Percentiles rank a stretch among this genome's conserved stretches.
These are phyloP conservation scores for Penicillium crustosum DNA, from an alignment of 2,329 filamentous ascomycete species.

Conservation along the genomic window DNA sequence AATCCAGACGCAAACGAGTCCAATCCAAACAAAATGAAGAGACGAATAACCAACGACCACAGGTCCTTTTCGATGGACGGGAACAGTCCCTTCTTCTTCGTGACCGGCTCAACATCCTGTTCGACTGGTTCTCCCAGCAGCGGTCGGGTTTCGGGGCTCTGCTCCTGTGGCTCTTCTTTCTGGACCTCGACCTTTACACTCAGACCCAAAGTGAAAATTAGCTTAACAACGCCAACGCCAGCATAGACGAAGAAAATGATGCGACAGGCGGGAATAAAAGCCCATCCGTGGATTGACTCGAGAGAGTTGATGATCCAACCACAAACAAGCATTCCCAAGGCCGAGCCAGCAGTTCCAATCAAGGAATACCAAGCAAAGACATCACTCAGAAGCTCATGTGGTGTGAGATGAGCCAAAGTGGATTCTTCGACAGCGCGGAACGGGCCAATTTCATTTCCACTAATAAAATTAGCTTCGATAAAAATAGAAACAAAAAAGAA, in stretches of 20 bases:
- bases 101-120: constrained; percentile 12
- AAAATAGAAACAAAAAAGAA: neutral
- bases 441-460: constrained; percentile 65
- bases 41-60: constrained; percentile 41
- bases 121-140: constrained; percentile 25
- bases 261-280: constrained; percentile 52
- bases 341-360: constrained; percentile 58
- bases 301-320: constrained; percentile 61
- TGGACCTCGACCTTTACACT: constrained; percentile 50
- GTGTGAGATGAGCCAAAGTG: constrained; percentile 61
- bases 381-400: constrained; percentile 55
- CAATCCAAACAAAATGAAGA: constrained; percentile 67
- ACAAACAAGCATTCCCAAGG: constrained; percentile 58
- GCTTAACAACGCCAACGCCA: constrained; percentile 57
- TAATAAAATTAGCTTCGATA: constrained; percentile 13
- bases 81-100: constrained; percentile 45
- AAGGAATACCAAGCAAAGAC: constrained; percentile 64
- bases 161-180: constrained; percentile 23
- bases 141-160: constrained; percentile 39
- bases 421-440: constrained; percentile 68
- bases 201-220: constrained; percentile 53
- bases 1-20: constrained; percentile 72
- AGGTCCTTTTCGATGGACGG: constrained; percentile 57
- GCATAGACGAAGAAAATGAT: constrained; percentile 60
- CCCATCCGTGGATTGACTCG: constrained; percentile 46